Evolutionary conservation across 2,329 filamentous ascomycete genomes (phyloP).

Genomic region (Xylaria digitata): DNA sequence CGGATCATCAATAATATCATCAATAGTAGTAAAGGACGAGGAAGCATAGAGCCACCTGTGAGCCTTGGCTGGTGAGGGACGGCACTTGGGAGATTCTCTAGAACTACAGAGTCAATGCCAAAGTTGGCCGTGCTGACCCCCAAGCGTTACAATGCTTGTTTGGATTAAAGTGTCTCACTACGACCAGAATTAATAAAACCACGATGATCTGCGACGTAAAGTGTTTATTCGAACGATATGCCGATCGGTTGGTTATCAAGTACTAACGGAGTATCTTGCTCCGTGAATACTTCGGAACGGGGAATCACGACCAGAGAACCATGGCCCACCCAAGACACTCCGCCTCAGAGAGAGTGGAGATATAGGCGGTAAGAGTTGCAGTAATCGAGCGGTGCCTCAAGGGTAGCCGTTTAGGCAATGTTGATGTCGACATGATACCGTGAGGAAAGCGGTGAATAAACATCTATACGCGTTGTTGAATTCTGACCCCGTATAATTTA

Average conservation of each 20-base stretch:
- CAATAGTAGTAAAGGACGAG: not conserved
- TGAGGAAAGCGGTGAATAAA: too few species aligned
- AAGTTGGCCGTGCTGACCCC: not conserved
- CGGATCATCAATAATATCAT: not conserved
- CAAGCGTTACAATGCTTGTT: constrained; percentile 8
- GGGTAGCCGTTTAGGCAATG: too few species aligned
- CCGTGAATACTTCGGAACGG: constrained; percentile 12
- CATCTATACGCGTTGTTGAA: too few species aligned
- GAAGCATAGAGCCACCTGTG: not conserved
- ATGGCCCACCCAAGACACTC: too few species aligned
- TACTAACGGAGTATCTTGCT: constrained; percentile 20
- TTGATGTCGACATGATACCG: too few species aligned
- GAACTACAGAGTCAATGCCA: not conserved
- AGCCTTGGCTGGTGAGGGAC: not conserved
- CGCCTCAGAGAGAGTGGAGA: too few species aligned
- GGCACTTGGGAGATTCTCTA: not conserved
- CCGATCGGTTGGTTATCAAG: constrained; percentile 3
- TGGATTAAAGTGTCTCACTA: not conserved
- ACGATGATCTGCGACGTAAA: constrained; percentile 5
- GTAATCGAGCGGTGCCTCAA: too few species aligned
- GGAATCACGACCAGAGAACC: not conserved
- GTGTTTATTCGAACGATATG: constrained; percentile 6
- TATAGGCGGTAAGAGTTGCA: too few species aligned
- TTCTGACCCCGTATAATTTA: too few species aligned
- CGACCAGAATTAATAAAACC: not conserved